Conservation (phyloP, 2,329 filamentous ascomycete genomes). For the Cladophialophora exuberans region DNA sequence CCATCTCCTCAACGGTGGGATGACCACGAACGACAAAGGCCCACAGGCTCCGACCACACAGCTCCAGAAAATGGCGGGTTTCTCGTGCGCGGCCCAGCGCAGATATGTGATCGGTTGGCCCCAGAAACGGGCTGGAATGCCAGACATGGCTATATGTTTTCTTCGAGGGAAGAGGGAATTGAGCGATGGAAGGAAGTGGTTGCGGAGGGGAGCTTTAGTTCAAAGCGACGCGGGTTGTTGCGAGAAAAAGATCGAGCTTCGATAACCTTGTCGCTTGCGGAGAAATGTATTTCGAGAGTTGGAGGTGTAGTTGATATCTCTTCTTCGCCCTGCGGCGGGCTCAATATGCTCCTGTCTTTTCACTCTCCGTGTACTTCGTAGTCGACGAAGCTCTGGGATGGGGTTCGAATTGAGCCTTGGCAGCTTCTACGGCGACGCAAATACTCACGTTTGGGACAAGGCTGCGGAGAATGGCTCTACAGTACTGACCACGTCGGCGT, state of each 20-base stretch:
- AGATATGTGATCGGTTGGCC: constrained; percentile 79
- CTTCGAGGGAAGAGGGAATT: background rate
- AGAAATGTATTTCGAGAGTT: background rate
- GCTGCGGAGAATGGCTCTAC: constrained; percentile 12
- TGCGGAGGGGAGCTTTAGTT: no score
- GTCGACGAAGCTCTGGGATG: background rate
- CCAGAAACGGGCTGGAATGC: constrained; percentile 73
- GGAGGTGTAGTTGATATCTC: background rate
- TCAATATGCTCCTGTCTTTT: constrained; percentile 4
- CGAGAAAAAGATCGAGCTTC: background rate
- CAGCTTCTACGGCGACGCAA: background rate
- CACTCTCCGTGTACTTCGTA: background rate
- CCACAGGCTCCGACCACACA: constrained; percentile 73
- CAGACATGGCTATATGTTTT: constrained; percentile 46
- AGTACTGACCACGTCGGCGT: constrained; percentile 12
- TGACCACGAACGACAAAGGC: constrained; percentile 69
- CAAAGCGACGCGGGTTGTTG: no score
- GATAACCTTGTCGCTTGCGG: background rate
- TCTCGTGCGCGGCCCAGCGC: constrained; percentile 84
- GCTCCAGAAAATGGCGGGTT: constrained; percentile 90
- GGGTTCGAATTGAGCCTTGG: background rate
- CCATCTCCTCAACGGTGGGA: constrained; percentile 72
- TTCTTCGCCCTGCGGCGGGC: constrained; percentile 9
- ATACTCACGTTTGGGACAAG: background rate
- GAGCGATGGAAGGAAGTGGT: background rate